Conservation (phyloP, 169 alveolate genomes). For the Eimeria tenella region DNA sequence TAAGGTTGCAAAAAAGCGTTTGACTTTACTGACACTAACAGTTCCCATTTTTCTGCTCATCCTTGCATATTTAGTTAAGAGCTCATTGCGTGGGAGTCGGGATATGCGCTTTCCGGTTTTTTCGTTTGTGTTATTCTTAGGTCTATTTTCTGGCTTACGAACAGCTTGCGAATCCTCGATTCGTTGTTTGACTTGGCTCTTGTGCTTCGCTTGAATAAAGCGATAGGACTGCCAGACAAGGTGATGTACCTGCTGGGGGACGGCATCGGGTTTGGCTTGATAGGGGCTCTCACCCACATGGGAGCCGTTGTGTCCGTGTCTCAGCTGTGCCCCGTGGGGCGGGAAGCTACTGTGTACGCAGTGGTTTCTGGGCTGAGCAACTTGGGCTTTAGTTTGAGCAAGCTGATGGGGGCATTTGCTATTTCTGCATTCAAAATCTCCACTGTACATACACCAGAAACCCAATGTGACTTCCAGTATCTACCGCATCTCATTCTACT, state of each 20-base stretch:
- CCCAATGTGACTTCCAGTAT: conserved; percentile 18
- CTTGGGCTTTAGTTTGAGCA: conserved; percentile 8
- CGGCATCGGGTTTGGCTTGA: conserved; percentile 7
- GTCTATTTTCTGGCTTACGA: conserved; percentile 54
- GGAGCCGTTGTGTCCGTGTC: conserved; percentile 23
- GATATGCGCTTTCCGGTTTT: not conserved
- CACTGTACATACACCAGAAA: conserved; percentile 19
- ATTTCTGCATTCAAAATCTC: conserved; percentile 1
- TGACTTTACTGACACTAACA: not conserved
- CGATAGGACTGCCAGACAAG: conserved; percentile 28
- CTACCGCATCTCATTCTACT: conserved; percentile 42
- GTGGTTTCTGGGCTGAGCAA: conserved; percentile 55
- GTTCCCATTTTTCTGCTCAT: not conserved
- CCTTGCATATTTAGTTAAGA: not conserved
- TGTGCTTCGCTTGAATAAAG: conserved; percentile 17
- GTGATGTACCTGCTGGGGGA: conserved; percentile 64
- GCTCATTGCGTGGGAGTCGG: no score
- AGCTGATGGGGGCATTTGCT: not conserved
- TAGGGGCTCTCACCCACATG: conserved; percentile 31
- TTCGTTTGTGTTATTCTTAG: not conserved
- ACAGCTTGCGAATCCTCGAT: conserved; percentile 29
- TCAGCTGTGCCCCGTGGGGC: conserved; percentile 49
- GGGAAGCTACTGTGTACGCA: conserved; percentile 39
- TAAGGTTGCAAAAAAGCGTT: no score
- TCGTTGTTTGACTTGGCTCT: conserved; percentile 42